Evolutionary conservation across 352 stramenopile genomes (phyloP).

Genomic region (Globisporangium spiculum): DNA sequence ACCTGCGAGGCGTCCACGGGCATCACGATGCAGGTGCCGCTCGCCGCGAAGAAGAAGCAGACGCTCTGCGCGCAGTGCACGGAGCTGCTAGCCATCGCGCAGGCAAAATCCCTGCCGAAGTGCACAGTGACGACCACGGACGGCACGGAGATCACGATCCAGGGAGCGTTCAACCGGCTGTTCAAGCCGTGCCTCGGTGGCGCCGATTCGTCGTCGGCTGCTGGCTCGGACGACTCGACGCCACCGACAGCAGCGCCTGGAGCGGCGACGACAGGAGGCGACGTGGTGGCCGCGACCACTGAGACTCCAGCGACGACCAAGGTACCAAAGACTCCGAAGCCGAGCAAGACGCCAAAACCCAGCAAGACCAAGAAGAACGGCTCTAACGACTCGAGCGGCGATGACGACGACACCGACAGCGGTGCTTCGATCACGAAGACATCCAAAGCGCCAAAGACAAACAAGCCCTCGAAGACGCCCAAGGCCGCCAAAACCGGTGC

Average conservation of each 20-base stretch:
- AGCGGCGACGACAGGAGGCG: not conserved
- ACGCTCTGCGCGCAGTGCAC: not conserved
- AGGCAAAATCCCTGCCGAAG: not conserved
- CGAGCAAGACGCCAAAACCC: not conserved
- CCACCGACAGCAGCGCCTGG: not conserved
- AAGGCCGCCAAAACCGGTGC: not conserved
- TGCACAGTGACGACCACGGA: not conserved
- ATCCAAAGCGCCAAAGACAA: not conserved
- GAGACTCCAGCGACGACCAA: constrained; percentile 3
- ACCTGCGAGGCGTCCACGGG: constrained; percentile 6
- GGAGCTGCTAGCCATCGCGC: not conserved
- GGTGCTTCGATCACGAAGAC: not conserved
- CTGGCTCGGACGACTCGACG: not conserved
- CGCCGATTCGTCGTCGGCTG: not conserved
- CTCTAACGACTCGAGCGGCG: not conserved
- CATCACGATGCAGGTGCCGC: constrained; percentile 2
- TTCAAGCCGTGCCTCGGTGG: constrained; percentile 1
- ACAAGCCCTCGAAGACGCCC: not conserved
- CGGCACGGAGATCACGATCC: not conserved
- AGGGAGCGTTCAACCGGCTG: not conserved
- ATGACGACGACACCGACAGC: not conserved
- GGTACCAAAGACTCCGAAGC: constrained; percentile 5
- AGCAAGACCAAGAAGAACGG: constrained; percentile 3
- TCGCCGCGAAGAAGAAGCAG: constrained; percentile 1
- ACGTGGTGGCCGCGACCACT: not conserved